Percentiles rank a stretch among this genome's conserved stretches.
Evolutionary conservation across 2,329 filamentous ascomycete species (phyloP).

Genomic region (Aspergillus arachidicola): DNA sequence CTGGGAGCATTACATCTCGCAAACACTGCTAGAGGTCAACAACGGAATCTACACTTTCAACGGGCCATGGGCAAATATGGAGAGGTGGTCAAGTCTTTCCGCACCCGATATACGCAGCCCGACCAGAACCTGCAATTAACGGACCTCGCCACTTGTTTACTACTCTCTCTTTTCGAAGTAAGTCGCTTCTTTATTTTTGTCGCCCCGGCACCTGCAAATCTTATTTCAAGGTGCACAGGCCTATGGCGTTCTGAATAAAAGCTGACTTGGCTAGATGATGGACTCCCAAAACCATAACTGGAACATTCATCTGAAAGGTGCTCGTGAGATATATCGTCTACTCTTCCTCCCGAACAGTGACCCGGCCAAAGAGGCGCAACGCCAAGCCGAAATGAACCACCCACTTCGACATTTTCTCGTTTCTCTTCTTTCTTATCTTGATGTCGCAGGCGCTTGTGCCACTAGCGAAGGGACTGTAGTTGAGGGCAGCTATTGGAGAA

Average conservation of each 20-base stretch:
- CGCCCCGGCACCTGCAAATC: background rate
- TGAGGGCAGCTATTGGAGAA: slow-evolving; percentile 43
- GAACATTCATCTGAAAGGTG: slow-evolving; percentile 43
- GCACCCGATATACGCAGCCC: slow-evolving; percentile 29
- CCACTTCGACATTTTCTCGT: slow-evolving; percentile 42
- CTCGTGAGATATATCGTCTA: slow-evolving; percentile 40
- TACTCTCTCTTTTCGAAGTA: slow-evolving; percentile 40
- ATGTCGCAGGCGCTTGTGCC: slow-evolving; percentile 43
- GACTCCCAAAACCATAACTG: slow-evolving; percentile 42
- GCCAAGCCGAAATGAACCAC: slow-evolving; percentile 34
- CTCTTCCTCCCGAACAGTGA: slow-evolving; percentile 32
- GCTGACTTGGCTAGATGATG: slow-evolving; percentile 35
- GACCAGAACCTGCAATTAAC: slow-evolving; percentile 28
- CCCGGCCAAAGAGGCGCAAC: slow-evolving; percentile 29
- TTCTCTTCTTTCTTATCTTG: slow-evolving; percentile 43
- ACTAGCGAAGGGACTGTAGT: slow-evolving; percentile 41
- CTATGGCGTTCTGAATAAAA: background rate
- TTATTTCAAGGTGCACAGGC: background rate
- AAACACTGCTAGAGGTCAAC: slow-evolving; percentile 36
- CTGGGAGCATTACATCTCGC: slow-evolving; percentile 45
- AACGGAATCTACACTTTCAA: slow-evolving; percentile 39
- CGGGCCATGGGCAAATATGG: slow-evolving; percentile 44
- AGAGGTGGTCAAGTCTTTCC: slow-evolving; percentile 38
- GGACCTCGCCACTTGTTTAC: slow-evolving; percentile 39
- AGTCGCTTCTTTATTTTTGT: background rate